Evolutionary conservation across 257 asterid genomes (phyloP), one percentile per base, ranked within the genome.

Genomic region (Penstemon davidsonii): DNA sequence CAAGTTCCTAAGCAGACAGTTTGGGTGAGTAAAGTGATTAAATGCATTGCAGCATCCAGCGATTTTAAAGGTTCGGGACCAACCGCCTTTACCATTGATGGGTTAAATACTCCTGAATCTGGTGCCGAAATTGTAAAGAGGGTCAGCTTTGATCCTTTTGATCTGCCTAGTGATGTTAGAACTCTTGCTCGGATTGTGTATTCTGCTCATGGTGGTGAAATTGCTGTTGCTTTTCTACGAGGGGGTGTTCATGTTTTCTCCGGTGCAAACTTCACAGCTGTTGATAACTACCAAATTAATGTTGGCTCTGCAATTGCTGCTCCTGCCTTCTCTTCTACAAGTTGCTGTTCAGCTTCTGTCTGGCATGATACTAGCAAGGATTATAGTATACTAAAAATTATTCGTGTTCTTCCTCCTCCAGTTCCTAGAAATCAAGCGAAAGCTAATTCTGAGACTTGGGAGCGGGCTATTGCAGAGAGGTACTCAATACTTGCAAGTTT

Each of bases 381-480:
- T 68, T 89, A 97, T 72, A 77, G 96, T 8, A 82, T 94, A 73
- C 75, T 94, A 73, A 88, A 83, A 83, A 94, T 94, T 70, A 78
- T 91, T 60, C 92, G 99, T 55, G 97, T 94, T 64, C 96, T 94
- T 65, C 99, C 99, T 52, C 93, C 93, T 62, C 91, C 96, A 62
- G 85, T 84, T 77, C 78, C 95, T 66, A 78, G 74, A 64, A 81
- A 83, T 75, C 93, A 84, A 87, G 87, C 84, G 44, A 94, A 87
- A 83, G 86, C 86, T 6, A 88, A 89, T 80, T 85, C 99, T 72
- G 91, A 86, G 42, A 75, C 74, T 6, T 94, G 99, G 99, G 99
- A 94, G 84, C 95, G 97, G 63, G 96, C 99, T 80, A 89, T 94
- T 83, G 99, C 99, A 5, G 99, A 94, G 88, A 94, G 99, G 99